Percentiles rank a stretch among this genome's conserved stretches.
Evolutionary conservation across 805 yeast genomes (phyloP).

Genomic region (Zygosaccharomyces siamensis): DNA sequence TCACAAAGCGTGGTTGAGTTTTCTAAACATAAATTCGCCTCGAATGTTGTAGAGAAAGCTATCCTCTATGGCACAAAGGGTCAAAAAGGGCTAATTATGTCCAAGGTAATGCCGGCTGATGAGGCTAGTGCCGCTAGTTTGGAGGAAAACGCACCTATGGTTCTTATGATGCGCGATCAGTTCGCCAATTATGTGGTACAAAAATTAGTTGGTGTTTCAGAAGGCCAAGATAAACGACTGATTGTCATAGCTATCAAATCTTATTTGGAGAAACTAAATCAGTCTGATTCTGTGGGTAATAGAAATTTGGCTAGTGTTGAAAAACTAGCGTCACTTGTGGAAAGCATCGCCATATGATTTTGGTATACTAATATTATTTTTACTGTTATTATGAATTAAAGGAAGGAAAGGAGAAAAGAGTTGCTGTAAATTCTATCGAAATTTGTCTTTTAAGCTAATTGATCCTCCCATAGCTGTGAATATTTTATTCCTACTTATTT

Average conservation of each 20-base stretch:
- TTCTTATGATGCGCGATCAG: slow-evolving; percentile 95
- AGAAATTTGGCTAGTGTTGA: slow-evolving; percentile 37
- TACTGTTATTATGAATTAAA: neutral
- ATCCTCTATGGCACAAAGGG: slow-evolving; percentile 62
- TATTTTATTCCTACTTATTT: slow-evolving; percentile 6
- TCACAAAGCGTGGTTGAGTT: slow-evolving; percentile 67
- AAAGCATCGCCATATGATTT: slow-evolving; percentile 22
- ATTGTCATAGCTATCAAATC: slow-evolving; percentile 74
- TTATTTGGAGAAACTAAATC: slow-evolving; percentile 55
- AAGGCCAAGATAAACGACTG: slow-evolving; percentile 60
- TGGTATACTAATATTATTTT: neutral
- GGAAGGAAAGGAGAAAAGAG: neutral
- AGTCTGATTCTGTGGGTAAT: slow-evolving; percentile 31
- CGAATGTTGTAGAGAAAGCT: slow-evolving; percentile 94
- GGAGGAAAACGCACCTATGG: slow-evolving; percentile 65
- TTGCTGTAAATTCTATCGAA: slow-evolving; percentile 3
- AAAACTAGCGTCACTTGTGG: slow-evolving; percentile 34
- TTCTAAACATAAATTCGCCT: slow-evolving; percentile 95
- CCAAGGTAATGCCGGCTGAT: slow-evolving; percentile 58
- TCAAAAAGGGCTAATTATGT: slow-evolving; percentile 60
- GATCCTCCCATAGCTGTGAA: slow-evolving; percentile 14
- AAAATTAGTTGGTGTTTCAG: slow-evolving; percentile 79
- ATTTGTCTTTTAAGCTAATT: neutral
- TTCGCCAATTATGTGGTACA: slow-evolving; percentile 97
- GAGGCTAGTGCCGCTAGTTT: slow-evolving; percentile 42